Evolutionary conservation across 805 yeast genomes (phyloP).

Genomic region (Wickerhamomyces kurtzmanii): DNA sequence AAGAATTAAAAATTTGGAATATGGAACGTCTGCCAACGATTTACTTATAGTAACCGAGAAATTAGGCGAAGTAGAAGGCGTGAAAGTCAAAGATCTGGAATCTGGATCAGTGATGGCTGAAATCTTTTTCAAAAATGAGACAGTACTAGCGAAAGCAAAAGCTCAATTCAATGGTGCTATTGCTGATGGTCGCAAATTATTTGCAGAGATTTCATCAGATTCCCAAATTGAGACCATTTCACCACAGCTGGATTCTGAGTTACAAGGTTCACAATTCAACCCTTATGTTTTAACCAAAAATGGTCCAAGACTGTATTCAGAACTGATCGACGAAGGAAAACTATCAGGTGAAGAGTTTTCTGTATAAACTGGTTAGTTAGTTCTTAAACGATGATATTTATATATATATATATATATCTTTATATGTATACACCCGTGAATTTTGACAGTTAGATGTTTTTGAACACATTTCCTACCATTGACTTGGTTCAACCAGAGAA

Average conservation of each 20-base stretch:
- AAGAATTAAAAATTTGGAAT: constrained; percentile 19
- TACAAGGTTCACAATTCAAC: not conserved
- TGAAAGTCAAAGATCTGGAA: constrained; percentile 23
- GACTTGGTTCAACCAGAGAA: no score
- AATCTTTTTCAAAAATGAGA: constrained; percentile 20
- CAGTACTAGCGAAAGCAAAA: constrained; percentile 19
- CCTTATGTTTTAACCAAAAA: not conserved
- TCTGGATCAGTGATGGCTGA: constrained; percentile 30
- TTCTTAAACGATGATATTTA: not conserved
- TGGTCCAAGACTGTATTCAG: not conserved
- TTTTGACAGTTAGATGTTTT: constrained; percentile 1
- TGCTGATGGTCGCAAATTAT: constrained; percentile 37
- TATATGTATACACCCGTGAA: not conserved
- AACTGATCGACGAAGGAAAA: no score
- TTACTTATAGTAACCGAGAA: constrained; percentile 14
- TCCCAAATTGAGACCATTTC: constrained; percentile 4
- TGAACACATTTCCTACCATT: not conserved
- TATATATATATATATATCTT: not conserved
- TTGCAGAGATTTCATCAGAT: constrained; percentile 20
- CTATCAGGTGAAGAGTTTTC: not conserved
- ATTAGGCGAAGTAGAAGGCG: constrained; percentile 13
- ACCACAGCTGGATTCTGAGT: not conserved
- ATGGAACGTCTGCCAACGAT: constrained; percentile 20
- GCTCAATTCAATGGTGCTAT: constrained; percentile 27
- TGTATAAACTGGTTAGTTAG: not conserved